These are phyloP conservation scores for Cytospora schulzeri DNA, from an alignment of 2,329 filamentous ascomycete genomes.

Conservation along the genomic window DNA sequence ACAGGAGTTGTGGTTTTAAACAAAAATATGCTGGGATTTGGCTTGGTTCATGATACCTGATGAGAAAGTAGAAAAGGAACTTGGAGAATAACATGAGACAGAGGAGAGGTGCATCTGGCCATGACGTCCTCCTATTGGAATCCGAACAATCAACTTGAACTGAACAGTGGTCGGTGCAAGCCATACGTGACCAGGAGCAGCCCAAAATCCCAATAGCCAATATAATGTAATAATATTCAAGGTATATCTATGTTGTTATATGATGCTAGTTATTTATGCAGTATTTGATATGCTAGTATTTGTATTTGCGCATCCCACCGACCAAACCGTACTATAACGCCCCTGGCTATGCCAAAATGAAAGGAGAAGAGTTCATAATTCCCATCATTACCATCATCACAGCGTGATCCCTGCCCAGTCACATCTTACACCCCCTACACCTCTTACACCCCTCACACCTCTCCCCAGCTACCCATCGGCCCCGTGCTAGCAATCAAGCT, in stretches of 20 bases:
- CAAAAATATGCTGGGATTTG: slow-evolving; percentile 7
- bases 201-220: neutral
- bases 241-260: slow-evolving; percentile 18
- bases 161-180: neutral
- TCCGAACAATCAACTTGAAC: neutral
- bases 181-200: neutral
- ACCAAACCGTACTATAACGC: neutral
- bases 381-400: slow-evolving; percentile 9
- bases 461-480: slow-evolving; percentile 77
- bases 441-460: slow-evolving; percentile 59
- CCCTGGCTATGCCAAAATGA: neutral
- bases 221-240: slow-evolving; percentile 12
- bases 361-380: neutral
- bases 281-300: neutral
- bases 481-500: slow-evolving; percentile 68
- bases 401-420: no score
- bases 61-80: neutral
- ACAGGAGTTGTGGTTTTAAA: slow-evolving; percentile 22
- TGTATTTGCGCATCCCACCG: neutral
- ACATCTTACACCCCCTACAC: neutral
- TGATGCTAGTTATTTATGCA: neutral
- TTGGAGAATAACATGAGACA: neutral
- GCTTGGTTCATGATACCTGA: slow-evolving; percentile 22
- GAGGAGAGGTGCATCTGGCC: neutral
- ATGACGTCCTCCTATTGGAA: neutral